Evolutionary conservation across 495 filamentous ascomycete genomes (phyloP).

Genomic region (Bryoglossum gracile): DNA sequence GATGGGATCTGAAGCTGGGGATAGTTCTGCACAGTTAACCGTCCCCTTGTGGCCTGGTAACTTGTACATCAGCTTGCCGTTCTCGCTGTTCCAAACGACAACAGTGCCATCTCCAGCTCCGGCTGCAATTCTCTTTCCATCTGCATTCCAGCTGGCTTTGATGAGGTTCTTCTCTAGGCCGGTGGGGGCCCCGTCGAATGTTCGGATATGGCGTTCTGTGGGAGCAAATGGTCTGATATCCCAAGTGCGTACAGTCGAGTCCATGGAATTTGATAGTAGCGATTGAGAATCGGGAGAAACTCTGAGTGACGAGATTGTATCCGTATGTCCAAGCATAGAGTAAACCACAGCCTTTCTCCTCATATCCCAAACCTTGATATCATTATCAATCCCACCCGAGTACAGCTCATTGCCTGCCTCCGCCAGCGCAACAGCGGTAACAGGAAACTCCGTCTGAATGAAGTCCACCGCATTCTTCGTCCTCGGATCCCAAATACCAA

Average conservation of each 20-base stretch:
- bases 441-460: conserved; percentile 85
- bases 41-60: conserved; percentile 85
- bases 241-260: conserved; percentile 91
- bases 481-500: conserved; percentile 94
- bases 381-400: conserved; percentile 91
- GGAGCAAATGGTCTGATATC: conserved; percentile 94
- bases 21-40: conserved; percentile 74
- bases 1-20: conserved; percentile 47
- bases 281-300: conserved; percentile 89
- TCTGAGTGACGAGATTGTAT: conserved; percentile 83
- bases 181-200: conserved; percentile 79
- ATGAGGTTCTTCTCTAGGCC: conserved; percentile 91
- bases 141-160: conserved; percentile 82
- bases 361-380: conserved; percentile 95
- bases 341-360: conserved; percentile 84
- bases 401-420: conserved; percentile 95
- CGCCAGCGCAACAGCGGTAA: conserved; percentile 83
- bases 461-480: conserved; percentile 84
- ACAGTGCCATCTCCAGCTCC: conserved; percentile 87
- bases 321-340: conserved; percentile 79
- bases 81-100: conserved; percentile 79
- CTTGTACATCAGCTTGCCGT: conserved; percentile 85
- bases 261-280: conserved; percentile 86
- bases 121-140: conserved; percentile 77
- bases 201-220: conserved; percentile 69